phyloP scores from a whole-genome alignment of 139 green algal species.

The Spirogloea muscicola region DNA sequence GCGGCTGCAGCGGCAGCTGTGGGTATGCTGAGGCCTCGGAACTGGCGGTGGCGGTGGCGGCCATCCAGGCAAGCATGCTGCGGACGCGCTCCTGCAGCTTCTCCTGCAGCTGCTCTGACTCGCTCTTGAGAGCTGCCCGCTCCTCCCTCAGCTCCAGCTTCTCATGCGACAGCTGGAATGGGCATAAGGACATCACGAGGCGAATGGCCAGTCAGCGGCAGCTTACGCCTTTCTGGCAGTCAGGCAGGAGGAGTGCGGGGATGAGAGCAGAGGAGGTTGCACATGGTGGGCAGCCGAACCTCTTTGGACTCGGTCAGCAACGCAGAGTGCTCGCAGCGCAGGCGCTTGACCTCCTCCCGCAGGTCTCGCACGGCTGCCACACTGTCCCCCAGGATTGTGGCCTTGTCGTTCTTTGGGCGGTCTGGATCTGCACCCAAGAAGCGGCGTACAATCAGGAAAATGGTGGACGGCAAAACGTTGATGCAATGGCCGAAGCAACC shows the following conservation, averaged over 20 bases:
- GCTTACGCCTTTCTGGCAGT: no score
- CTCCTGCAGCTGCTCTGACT: slow-evolving; percentile 13
- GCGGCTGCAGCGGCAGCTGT: no score
- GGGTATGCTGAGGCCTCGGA: no score
- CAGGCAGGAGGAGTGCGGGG: no score
- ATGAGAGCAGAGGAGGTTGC: no score
- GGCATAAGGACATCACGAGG: no score
- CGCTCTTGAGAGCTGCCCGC: slow-evolving; percentile 6
- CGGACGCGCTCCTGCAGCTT: slow-evolving; percentile 20
- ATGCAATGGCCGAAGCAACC: no score
- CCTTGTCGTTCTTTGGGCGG: slow-evolving; percentile 41
- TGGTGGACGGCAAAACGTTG: no score
- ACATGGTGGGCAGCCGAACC: no score
- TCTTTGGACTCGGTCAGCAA: slow-evolving; percentile 28
- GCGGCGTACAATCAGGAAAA: no score
- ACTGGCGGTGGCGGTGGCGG: neutral
- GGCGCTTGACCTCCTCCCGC: neutral
- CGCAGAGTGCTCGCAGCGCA: slow-evolving; percentile 13
- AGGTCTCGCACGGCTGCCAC: slow-evolving; percentile 18
- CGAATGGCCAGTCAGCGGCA: no score
- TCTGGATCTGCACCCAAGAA: slow-evolving; percentile 28
- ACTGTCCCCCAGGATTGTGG: slow-evolving; percentile 28
- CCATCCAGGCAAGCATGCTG: slow-evolving; percentile 23
- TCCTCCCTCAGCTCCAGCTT: slow-evolving; percentile 29
- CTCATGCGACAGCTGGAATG: slow-evolving; percentile 34